These are phyloP conservation scores for Diplodia corticola DNA, from an alignment of 2,329 filamentous ascomycete species.

Conservation along the genomic window DNA sequence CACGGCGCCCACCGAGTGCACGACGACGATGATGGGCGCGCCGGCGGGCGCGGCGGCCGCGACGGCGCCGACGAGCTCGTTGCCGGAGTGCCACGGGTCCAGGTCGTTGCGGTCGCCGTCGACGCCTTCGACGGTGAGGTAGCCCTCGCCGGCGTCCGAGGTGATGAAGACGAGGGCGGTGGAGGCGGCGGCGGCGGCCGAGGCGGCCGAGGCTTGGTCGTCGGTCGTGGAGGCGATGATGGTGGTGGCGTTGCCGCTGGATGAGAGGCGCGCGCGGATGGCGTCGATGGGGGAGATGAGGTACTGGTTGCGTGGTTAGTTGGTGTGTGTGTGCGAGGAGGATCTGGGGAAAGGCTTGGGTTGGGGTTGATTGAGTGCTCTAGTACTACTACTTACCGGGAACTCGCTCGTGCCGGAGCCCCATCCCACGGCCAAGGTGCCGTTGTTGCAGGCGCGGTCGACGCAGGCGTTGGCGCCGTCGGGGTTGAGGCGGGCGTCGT, in stretches of 20 bases:
- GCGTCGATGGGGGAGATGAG: conserved; percentile 48
- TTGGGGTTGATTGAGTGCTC: no score
- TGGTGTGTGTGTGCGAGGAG: no score
- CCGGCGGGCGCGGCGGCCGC: conserved; percentile 35
- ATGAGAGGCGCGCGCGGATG: conserved; percentile 42
- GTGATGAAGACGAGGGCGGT: conserved; percentile 51
- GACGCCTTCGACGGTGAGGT: conserved; percentile 48
- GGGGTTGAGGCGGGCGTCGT: conserved; percentile 75
- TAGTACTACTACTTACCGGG: conserved; percentile 29
- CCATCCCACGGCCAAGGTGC: conserved; percentile 69
- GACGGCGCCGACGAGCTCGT: conserved; percentile 40
- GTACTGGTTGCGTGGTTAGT: conserved; percentile 30
- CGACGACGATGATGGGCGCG: conserved; percentile 42
- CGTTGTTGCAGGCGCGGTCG: conserved; percentile 65
- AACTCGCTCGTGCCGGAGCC: conserved; percentile 58
- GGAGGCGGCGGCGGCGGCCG: conserved; percentile 40
- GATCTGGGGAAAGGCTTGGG: no score
- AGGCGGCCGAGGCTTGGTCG: conserved; percentile 38
- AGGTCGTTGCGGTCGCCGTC: conserved; percentile 51
- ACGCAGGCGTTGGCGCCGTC: conserved; percentile 76
- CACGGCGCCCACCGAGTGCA: conserved; percentile 41
- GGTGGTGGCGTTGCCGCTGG: conserved; percentile 40
- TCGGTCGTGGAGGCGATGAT: conserved; percentile 43
- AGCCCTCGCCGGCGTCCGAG: conserved; percentile 51
- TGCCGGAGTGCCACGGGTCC: conserved; percentile 49